Base-by-base conservation (phyloP, 306 rosid genomes). In the Vigna angularis region DNA sequence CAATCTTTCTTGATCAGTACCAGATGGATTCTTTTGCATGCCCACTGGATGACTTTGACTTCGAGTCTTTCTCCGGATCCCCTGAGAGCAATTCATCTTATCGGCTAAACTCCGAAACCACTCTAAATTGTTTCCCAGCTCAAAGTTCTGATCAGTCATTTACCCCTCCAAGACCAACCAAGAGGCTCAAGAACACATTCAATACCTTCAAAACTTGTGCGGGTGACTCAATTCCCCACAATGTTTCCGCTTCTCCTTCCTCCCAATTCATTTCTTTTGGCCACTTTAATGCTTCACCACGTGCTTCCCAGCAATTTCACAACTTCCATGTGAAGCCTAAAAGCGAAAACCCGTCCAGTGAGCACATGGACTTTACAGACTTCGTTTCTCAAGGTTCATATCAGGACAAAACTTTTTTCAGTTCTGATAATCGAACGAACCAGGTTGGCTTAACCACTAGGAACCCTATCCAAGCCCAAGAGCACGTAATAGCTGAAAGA, bases 401-500 rank as follows among this genome's bases (percentile, higher is more conserved):
- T 49, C 83, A 81, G 15, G 50, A 79, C 34, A 71, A 79, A 45
- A 56, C 17, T 44, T 70, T 74, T 18, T 71, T 70, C n/a, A 73
- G 30, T 57, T 47, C 40, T 15, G 73, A 78, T 12, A 70, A 36
- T 67, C 44, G 32, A 18, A 17, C 20, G 48, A 86, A 72, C 77
- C 88, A 85, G 28, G 17, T 36, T 1, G 20, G 49, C 48, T 3
- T 28, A 0, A 32, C 70, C 7, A 36, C 78, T 48, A 76, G 89
- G 56, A 86, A 68, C 9, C 59, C 83, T 2, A 6, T 20, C 51
- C 93, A 86, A 65, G 82, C 97, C 40, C 89, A 89, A 74, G 98
- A 92, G 74, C 98, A 94, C 57, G 88, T 92, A 40, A 32, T 90
- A 3, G 97, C 97, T 0, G 97, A 94, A 78, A 79, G 98, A 81